Conservation (phyloP, 148 eudicot species). For the Cornus florida region DNA sequence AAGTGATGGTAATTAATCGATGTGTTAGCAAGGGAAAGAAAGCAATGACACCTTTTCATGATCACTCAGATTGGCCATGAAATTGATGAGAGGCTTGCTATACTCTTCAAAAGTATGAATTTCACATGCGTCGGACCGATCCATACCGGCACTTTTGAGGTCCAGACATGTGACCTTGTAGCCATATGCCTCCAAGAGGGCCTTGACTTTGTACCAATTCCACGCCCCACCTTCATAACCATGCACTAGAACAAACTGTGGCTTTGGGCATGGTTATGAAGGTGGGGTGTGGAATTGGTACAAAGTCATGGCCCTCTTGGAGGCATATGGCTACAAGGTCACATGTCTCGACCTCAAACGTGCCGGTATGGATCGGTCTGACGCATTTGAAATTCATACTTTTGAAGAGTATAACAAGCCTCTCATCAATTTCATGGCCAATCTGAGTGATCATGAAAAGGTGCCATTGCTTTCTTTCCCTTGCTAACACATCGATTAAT, state of each 20-base stretch:
- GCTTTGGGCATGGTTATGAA: background rate
- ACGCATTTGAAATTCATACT: background rate
- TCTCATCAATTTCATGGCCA: conserved; percentile 5
- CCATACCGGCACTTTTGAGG: conserved; percentile 15
- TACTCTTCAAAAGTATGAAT: conserved; percentile 19
- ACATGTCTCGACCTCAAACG: conserved; percentile 19
- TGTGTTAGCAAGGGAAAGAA: background rate
- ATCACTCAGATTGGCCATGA: background rate
- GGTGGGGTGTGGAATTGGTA: conserved; percentile 25
- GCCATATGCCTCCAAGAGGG: conserved; percentile 17
- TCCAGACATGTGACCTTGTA: conserved; percentile 21
- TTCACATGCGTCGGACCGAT: background rate
- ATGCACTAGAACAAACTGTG: conserved; percentile 24
- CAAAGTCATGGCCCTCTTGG: conserved; percentile 18
- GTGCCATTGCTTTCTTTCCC: background rate
- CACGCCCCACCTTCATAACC: conserved; percentile 18
- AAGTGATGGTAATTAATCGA: too few relatives aligned
- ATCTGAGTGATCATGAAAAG: background rate
- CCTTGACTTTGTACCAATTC: conserved; percentile 24
- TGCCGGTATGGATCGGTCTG: conserved; percentile 8
- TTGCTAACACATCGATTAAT: background rate
- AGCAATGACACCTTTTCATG: too few relatives aligned
- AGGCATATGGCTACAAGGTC: conserved; percentile 19
- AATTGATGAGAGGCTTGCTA: conserved; percentile 12
- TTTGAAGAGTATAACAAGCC: conserved; percentile 22